Percentiles rank a stretch among this genome's conserved stretches.
phyloP scores from a whole-genome alignment of 257 asterid species.

The Lithospermum erythrorhizon region DNA sequence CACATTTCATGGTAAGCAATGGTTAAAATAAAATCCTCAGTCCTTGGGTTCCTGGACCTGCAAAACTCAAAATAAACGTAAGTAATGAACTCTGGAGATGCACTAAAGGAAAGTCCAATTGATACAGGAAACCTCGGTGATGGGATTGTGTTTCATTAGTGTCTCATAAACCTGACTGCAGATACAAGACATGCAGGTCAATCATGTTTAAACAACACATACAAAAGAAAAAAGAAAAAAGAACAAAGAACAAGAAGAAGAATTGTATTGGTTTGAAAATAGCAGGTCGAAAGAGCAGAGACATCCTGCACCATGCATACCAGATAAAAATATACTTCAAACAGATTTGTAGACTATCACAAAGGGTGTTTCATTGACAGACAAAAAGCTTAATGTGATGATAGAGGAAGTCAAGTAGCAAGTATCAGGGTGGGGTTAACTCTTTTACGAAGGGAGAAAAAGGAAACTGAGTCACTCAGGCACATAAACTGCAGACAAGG shows the following conservation, averaged over 20 bases:
- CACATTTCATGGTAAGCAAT: slow-evolving; percentile 46
- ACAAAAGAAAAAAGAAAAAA: slow-evolving; percentile 4
- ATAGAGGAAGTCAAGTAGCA: background rate
- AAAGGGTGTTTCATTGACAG: background rate
- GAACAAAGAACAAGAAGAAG: background rate
- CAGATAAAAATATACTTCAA: background rate
- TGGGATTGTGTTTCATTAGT: slow-evolving; percentile 33
- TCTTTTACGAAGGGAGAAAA: background rate
- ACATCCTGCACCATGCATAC: background rate
- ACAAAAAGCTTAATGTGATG: too few species aligned
- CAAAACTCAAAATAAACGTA: slow-evolving; percentile 56
- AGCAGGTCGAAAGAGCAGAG: background rate
- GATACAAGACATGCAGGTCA: slow-evolving; percentile 22
- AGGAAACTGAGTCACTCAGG: slow-evolving; percentile 9
- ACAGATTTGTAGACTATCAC: background rate
- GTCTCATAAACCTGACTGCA: slow-evolving; percentile 64
- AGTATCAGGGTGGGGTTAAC: too few species aligned
- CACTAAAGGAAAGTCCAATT: slow-evolving; percentile 5
- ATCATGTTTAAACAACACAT: slow-evolving; percentile 8
- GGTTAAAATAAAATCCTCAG: slow-evolving; percentile 24
- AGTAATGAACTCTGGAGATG: slow-evolving; percentile 14
- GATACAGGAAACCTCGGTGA: slow-evolving; percentile 41
- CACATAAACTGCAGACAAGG: slow-evolving; percentile 15
- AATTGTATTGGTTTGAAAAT: background rate
- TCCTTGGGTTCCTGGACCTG: slow-evolving; percentile 87